Base-by-base conservation (phyloP, 2,329 filamentous ascomycete species). In the Thielaviopsis ethacetica region DNA sequence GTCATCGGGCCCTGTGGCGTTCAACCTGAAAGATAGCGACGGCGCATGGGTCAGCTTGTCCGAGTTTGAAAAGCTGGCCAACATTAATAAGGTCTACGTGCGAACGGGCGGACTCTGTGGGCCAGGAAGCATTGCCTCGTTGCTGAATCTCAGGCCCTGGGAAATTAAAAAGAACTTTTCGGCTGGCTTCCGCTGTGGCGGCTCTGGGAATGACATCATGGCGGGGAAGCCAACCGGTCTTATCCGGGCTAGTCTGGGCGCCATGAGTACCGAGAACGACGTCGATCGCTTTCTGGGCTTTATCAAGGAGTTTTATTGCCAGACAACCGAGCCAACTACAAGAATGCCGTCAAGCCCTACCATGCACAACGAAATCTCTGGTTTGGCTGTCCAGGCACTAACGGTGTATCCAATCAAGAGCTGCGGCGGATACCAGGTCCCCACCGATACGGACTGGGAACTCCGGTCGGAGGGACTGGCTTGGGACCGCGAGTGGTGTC, bases 401-500 rank as follows among this genome's bases (percentile, higher is more conserved):
- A 82, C 77, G 1, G 80, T 97, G 0, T 98, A 90, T 66, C 93
- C 93, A 0, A 91, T 98, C 67, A 98, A 98, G 70, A 95, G 90
- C 68, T 97, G 93, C 66, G 87, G 83, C 17, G 87, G 87, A 0
- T 95, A 86, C 68, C 74, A 74, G 41, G 76, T 97, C 30, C 85
- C 89, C 1, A 62, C 71, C 0, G 77, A 74, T 1, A 73, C 72
- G 7, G 67, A 75, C 15, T 98, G 93, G 93, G 82, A 87, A 65
- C 77, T 97, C 21, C 81, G 80, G 59, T 75, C 79, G 7, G 90
- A 96, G 71, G 93, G 93, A 0, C 75, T 98, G 2, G 86, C 84
- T 9, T 97, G 91, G 90, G 93, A 98, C 69, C 80, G 93, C 62
- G 91, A 97, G 73, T 98, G 93, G 91, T 97, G 91, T 71, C 74